These are phyloP conservation scores for Suhomyces pyralidae DNA, from an alignment of 805 yeast species.

Conservation along the genomic window DNA sequence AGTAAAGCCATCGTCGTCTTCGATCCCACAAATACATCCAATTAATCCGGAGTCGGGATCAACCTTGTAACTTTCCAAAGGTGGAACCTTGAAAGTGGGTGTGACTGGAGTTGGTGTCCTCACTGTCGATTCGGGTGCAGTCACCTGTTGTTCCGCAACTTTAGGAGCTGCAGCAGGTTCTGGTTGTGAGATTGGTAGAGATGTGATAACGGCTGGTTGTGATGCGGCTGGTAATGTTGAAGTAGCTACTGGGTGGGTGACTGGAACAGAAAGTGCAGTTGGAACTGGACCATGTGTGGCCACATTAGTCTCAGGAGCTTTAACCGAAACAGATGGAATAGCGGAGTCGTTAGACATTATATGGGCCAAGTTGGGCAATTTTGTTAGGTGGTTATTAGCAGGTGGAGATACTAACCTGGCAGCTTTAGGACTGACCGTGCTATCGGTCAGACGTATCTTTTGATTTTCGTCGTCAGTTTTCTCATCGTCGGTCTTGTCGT, in stretches of 20 bases:
- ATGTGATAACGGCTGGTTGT: background rate
- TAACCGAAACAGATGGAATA: background rate
- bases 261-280: no score
- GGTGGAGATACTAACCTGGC: background rate
- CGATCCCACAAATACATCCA: constrained; percentile 84
- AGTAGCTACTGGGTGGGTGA: background rate
- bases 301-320: background rate
- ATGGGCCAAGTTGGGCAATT: background rate
- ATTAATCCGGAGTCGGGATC: constrained; percentile 83
- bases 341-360: background rate
- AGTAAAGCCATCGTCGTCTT: constrained; percentile 89
- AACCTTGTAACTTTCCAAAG: constrained; percentile 51
- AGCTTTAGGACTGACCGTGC: background rate
- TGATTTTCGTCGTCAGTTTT: constrained; percentile 7
- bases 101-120: background rate
- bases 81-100: constrained; percentile 21
- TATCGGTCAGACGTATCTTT: background rate
- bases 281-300: background rate
- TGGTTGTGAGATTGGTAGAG: background rate
- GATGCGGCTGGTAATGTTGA: background rate
- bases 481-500: constrained; percentile 28
- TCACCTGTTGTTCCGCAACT: background rate
- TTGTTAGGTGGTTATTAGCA: background rate
- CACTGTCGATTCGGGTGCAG: background rate
- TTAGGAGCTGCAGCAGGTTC: background rate